Conservation (phyloP, 257 asterid genomes). For the Jasminum sambac region DNA sequence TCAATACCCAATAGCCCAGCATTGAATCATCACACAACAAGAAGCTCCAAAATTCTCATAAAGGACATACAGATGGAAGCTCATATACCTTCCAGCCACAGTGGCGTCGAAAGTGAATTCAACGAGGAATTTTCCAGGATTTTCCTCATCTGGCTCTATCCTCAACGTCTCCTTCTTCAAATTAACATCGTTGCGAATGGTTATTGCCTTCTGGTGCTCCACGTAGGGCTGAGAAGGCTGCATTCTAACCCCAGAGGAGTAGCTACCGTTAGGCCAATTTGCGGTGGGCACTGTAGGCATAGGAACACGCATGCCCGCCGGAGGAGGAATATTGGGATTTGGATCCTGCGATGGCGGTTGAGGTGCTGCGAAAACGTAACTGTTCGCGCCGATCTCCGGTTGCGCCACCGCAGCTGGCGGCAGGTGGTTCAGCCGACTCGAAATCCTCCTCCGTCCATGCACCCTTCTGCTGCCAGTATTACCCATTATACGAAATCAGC, state of each 20-base stretch:
- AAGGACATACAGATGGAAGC: background rate
- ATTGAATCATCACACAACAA: constrained; percentile 9
- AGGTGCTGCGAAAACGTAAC: constrained; percentile 93
- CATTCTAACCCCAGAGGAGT: constrained; percentile 69
- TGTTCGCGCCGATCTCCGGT: constrained; percentile 69
- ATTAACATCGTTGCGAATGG: constrained; percentile 88
- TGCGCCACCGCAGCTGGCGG: constrained; percentile 66
- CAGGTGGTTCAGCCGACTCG: constrained; percentile 67
- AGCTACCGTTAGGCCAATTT: constrained; percentile 69
- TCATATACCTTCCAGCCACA: constrained; percentile 72
- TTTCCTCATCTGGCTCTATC: constrained; percentile 78
- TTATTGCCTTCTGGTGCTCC: constrained; percentile 98
- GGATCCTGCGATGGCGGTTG: constrained; percentile 72
- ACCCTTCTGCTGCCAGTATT: constrained; percentile 75
- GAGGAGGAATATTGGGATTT: constrained; percentile 70
- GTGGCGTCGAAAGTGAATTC: constrained; percentile 62
- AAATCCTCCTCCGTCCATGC: constrained; percentile 60
- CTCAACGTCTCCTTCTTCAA: constrained; percentile 87
- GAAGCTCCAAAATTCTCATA: background rate
- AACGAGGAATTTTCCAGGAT: constrained; percentile 76
- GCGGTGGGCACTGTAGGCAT: constrained; percentile 63
- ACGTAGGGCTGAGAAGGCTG: constrained; percentile 59
- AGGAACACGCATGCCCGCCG: constrained; percentile 61
- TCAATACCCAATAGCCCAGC: background rate
- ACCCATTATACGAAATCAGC: constrained; percentile 53